Evolutionary conservation across 1,284 basidiomycete genomes (phyloP), one percentile per base, ranked within the genome.

Genomic region (Ustilago hordei): DNA sequence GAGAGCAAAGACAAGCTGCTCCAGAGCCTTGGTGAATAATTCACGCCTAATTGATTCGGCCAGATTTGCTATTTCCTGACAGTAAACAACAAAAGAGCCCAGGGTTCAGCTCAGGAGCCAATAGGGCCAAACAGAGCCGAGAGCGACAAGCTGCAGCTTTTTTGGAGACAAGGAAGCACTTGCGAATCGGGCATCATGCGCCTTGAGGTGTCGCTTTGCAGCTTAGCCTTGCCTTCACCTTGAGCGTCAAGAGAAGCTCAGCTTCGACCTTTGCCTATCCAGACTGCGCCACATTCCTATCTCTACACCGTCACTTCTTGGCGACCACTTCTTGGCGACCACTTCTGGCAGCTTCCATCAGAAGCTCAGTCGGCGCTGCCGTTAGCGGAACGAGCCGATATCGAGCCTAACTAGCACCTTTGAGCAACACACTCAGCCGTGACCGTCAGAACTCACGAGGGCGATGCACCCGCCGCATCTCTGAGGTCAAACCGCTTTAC

Each of bases 21-120:
- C 59, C 12, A 34, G 59, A 36, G 59, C 59, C 50, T 23, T 36
- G 8, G 8, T 58, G 31, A 23, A 8, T 11, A 47, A 43, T 36
- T 28, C 31, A 35, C 17, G n/a, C n/a, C 41, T 3, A 23, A 36
- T 15, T 50, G 34, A 45, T 41, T n/a, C 48, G 48, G 47, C 58
- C 58, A 35, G 58, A 52, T 38, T 23, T 38, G 58, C 58, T 43
- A 23, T 50, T 39, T 17, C 34, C 15, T 34, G 50, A 4, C 28
- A 8, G 50, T 19, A 53, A 32, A 53, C 31, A 35, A 60, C 17
- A 52, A 60, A 52, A 52, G 38, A 64, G 62, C 45, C 36, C 55
- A 64, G 59, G 63, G 55, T 65, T 65, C 68, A 64, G 47, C 31
- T 64, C 55, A 65, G 69, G 69, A 60, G 63, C 59, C 63, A 47